Conservation (phyloP, 306 rosid species). For the Dryas octopetala region DNA sequence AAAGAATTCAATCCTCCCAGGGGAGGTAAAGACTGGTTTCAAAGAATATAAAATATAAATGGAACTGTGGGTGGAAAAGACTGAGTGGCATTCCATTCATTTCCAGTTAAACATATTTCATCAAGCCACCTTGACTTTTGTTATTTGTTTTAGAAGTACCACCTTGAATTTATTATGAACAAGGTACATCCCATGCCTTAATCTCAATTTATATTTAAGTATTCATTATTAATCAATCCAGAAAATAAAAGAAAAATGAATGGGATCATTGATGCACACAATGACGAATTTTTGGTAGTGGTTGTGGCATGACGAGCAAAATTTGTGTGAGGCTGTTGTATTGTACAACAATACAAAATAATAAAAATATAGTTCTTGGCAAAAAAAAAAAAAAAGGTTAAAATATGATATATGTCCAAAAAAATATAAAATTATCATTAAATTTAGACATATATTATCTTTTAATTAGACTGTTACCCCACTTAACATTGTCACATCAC, state of each 20-base stretch:
- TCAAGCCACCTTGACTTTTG: background rate
- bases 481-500: no score
- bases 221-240: background rate
- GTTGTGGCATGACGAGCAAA: no score
- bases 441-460: no score
- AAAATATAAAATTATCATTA: no score
- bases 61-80: slow-evolving; percentile 4
- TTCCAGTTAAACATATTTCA: no score
- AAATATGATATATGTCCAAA: no score
- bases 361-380: no score
- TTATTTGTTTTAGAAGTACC: background rate
- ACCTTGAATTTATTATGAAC: background rate
- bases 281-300: background rate
- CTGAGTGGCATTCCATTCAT: background rate
- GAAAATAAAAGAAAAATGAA: background rate
- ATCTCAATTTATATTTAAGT: background rate
- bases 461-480: no score
- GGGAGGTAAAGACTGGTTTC: slow-evolving; percentile 3
- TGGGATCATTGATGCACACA: background rate
- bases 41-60: background rate
- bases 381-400: no score
- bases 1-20: background rate
- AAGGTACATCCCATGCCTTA: slow-evolving; percentile 18
- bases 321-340: no score
- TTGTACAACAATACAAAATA: no score